Percentiles rank a stretch among this genome's conserved stretches.
Evolutionary conservation across 805 yeast species (phyloP).

Genomic region (Yarrowia sp.): DNA sequence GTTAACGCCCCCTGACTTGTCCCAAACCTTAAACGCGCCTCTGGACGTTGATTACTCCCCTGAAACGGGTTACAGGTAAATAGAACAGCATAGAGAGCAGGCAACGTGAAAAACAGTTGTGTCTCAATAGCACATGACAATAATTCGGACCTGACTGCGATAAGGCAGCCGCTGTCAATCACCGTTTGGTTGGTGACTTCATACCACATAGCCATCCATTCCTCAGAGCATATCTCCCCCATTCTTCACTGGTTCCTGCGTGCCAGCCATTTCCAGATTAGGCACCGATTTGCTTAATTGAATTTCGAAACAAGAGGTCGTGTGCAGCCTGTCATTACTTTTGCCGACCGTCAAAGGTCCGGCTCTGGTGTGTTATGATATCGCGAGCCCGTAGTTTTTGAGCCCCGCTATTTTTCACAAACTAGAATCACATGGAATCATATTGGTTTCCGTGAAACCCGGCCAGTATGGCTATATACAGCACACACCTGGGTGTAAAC

Average conservation of each 20-base stretch:
- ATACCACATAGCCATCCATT: neutral
- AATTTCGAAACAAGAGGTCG: neutral
- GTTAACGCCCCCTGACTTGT: constrained; percentile 22
- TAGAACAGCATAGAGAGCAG: neutral
- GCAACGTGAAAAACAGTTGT: neutral
- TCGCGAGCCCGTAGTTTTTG: too few relatives aligned
- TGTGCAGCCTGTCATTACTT: too few relatives aligned
- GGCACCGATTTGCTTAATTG: neutral
- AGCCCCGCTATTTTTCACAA: neutral
- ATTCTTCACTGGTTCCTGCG: constrained; percentile 9
- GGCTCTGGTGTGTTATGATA: too few relatives aligned
- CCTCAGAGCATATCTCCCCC: neutral
- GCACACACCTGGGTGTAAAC: neutral
- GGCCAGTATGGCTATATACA: neutral
- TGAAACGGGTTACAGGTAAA: constrained; percentile 14
- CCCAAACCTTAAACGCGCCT: constrained; percentile 10
- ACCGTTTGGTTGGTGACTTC: too few relatives aligned
- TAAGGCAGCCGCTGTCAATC: neutral
- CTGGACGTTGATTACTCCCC: neutral
- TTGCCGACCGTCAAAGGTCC: neutral
- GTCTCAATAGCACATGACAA: neutral
- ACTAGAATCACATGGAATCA: constrained; percentile 1
- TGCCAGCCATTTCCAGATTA: neutral
- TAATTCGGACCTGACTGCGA: neutral
- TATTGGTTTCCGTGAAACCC: neutral